Conservation (phyloP, 2,329 filamentous ascomycete species). For the Ilyonectria sp. region DNA sequence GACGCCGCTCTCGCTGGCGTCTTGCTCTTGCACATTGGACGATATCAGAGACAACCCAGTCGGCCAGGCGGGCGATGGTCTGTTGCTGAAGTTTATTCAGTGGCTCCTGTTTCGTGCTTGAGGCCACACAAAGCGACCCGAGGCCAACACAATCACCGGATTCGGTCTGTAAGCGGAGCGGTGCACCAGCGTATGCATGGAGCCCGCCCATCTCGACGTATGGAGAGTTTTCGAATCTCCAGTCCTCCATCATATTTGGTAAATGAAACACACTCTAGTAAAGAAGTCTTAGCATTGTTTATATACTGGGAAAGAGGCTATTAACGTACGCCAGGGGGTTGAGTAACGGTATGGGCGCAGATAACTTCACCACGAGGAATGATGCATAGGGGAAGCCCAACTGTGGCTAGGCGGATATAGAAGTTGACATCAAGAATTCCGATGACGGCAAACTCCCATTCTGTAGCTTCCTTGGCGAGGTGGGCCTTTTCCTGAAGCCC, state of each 20-base stretch:
- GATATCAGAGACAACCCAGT: slow-evolving; percentile 58
- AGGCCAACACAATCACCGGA: slow-evolving; percentile 57
- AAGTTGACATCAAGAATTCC: slow-evolving; percentile 60
- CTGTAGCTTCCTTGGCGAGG: slow-evolving; percentile 57
- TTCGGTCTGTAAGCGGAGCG: slow-evolving; percentile 57
- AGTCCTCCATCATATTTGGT: slow-evolving; percentile 59
- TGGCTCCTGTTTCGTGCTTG: slow-evolving; percentile 50
- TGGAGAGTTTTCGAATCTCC: slow-evolving; percentile 60
- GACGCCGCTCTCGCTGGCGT: slow-evolving; percentile 57
- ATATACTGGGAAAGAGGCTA: too few species aligned
- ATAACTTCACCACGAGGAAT: slow-evolving; percentile 61
- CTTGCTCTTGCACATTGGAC: slow-evolving; percentile 54
- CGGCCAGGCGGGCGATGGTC: slow-evolving; percentile 46
- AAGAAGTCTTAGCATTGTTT: slow-evolving; percentile 1
- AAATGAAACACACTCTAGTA: slow-evolving; percentile 56
- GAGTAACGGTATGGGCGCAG: slow-evolving; percentile 61
- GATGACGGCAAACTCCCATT: slow-evolving; percentile 63
- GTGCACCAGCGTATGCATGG: slow-evolving; percentile 58
- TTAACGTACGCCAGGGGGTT: slow-evolving; percentile 48
- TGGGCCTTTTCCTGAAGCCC: slow-evolving; percentile 59
- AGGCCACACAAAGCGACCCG: slow-evolving; percentile 61
- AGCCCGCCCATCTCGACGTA: slow-evolving; percentile 58
- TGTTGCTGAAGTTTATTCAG: slow-evolving; percentile 50
- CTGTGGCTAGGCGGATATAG: slow-evolving; percentile 59
- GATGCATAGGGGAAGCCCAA: slow-evolving; percentile 57